Evolutionary conservation across 768 basidiomycete genomes (phyloP).

Genomic region (Porphyrellus cyaneotinctus): DNA sequence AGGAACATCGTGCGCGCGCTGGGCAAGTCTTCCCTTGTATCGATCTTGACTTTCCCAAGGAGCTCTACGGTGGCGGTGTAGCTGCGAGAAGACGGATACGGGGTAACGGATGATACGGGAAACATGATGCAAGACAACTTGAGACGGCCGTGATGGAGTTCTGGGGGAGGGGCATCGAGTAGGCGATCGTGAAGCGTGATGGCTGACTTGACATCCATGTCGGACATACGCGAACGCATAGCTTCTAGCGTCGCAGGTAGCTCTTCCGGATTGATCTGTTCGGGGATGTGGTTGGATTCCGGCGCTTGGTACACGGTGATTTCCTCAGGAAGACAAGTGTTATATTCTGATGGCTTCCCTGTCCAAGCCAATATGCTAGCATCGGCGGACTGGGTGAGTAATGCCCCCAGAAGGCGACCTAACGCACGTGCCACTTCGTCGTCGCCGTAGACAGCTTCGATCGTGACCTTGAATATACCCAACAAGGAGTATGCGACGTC

Average conservation of each 20-base stretch:
- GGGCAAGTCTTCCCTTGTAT: constrained; percentile 1
- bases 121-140: constrained; percentile 11
- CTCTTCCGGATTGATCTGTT: background rate
- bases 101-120: background rate
- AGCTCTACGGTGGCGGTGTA: background rate
- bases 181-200: constrained; percentile 7
- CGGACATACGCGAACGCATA: background rate
- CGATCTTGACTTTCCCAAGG: constrained; percentile 8
- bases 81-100: background rate
- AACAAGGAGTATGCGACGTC: constrained; percentile 26
- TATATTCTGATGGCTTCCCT: constrained; percentile 16
- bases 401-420: constrained; percentile 13
- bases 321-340: constrained; percentile 19
- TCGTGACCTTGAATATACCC: constrained; percentile 17
- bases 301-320: constrained; percentile 10
- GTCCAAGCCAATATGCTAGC: constrained; percentile 16
- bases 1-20: constrained; percentile 6
- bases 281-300: constrained; percentile 3
- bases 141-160: constrained; percentile 11
- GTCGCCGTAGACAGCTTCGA: constrained; percentile 21
- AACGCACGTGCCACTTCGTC: constrained; percentile 18
- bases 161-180: constrained; percentile 2
- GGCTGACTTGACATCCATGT: background rate
- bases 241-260: background rate
- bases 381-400: constrained; percentile 16